phyloP scores from a whole-genome alignment of 495 filamentous ascomycete genomes.

The Penicillium steckii region DNA sequence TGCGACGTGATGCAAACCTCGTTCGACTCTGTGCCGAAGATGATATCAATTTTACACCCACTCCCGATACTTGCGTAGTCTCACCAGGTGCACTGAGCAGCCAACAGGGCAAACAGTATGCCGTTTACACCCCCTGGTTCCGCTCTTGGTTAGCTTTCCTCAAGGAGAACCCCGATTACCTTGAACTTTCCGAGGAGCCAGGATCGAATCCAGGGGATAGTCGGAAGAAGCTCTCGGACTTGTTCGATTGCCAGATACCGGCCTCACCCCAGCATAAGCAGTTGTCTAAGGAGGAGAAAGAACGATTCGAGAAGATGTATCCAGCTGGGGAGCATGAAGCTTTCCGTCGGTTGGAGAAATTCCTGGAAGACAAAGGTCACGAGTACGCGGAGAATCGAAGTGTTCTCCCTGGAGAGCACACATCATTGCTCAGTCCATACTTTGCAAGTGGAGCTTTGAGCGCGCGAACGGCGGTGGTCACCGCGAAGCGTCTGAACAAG shows the following conservation, averaged over 20 bases:
- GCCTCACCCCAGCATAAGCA: conserved; percentile 61
- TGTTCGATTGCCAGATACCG: conserved; percentile 69
- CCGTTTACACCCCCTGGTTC: conserved; percentile 84
- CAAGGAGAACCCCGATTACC: conserved; percentile 62
- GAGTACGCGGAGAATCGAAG: conserved; percentile 62
- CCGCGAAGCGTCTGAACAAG: conserved; percentile 66
- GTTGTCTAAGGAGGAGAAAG: conserved; percentile 57
- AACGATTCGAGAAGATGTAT: conserved; percentile 59
- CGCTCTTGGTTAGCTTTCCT: conserved; percentile 71
- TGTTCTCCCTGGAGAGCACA: conserved; percentile 59
- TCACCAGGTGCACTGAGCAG: conserved; percentile 64
- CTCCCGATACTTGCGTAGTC: conserved; percentile 82
- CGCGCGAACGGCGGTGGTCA: conserved; percentile 68
- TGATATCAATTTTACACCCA: conserved; percentile 60
- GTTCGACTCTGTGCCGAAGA: conserved; percentile 56
- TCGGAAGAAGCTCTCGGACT: conserved; percentile 47
- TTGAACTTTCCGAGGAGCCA: conserved; percentile 61
- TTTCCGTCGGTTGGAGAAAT: conserved; percentile 61
- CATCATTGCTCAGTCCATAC: conserved; percentile 76
- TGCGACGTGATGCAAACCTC: conserved; percentile 67
- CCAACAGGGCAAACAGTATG: conserved; percentile 72
- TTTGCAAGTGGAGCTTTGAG: conserved; percentile 75
- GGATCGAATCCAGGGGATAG: conserved; percentile 56
- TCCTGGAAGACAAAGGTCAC: conserved; percentile 62
- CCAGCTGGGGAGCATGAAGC: conserved; percentile 83